Conservation (phyloP, 192 early-diverging fungal species). For the Podila epigama region DNA sequence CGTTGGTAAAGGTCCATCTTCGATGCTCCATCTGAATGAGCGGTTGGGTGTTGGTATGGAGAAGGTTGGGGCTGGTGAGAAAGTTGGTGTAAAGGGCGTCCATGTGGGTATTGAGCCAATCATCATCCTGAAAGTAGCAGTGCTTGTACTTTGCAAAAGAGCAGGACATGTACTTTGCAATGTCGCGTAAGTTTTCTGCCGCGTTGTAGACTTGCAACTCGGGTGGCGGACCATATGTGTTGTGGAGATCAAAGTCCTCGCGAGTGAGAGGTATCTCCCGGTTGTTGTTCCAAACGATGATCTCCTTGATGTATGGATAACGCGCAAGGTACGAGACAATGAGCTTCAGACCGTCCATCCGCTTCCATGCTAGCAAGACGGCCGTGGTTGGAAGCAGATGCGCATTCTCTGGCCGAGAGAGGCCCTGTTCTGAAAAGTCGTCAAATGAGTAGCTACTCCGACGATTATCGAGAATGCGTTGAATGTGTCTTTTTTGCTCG, state of each 20-base stretch:
- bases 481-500: background rate
- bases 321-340: conserved; percentile 51
- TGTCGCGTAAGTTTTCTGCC: conserved; percentile 51
- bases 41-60: conserved; percentile 59
- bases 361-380: conserved; percentile 50
- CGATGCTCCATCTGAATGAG: conserved; percentile 49
- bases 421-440: conserved; percentile 29
- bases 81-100: conserved; percentile 61
- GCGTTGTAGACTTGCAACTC: conserved; percentile 45
- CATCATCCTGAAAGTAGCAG: conserved; percentile 64
- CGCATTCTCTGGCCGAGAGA: conserved; percentile 6
- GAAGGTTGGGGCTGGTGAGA: conserved; percentile 48
- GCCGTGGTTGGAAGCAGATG: conserved; percentile 49
- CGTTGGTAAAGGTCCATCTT: conserved; percentile 57
- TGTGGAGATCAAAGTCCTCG: conserved; percentile 10
- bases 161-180: conserved; percentile 59
- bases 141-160: conserved; percentile 52
- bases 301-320: conserved; percentile 59
- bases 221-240: background rate
- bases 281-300: conserved; percentile 57
- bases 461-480: conserved; percentile 3
- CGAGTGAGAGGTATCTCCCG: background rate
- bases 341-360: conserved; percentile 28
- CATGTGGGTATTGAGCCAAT: conserved; percentile 55
- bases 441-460: conserved; percentile 16